Evolutionary conservation across 139 green algal genomes (phyloP), one percentile per base, ranked within the genome.

Genomic region (Haematococcus sp.): DNA sequence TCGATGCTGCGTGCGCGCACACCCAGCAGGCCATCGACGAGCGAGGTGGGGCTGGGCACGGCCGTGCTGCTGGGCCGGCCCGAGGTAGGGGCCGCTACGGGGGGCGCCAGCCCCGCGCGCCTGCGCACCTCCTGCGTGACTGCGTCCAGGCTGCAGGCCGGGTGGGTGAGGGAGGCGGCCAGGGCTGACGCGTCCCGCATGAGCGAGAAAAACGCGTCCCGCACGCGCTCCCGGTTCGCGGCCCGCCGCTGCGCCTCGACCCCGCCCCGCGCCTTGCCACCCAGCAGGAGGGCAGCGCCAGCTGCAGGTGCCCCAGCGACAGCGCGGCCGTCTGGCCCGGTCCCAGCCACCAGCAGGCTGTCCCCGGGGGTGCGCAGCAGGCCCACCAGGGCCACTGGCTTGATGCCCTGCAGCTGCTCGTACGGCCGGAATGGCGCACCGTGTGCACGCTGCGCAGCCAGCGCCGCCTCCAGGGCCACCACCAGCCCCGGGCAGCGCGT

Each of bases 191-290:
- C 81, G 17, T 84, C 76, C 44, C 76, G 73, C 69, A 92, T 77
- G 32, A 87, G 71, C 0, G 30, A 35, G 9, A 91, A 84, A 70
- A 83, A 87, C 20, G 71, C 73, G 69, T 93, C 88, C 23, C 87
- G 65, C 70, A 73, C 88, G 15, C 64, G 72, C 72, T 93, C 88
- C 17, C 81, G 71, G 74, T 93, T 93, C 52, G 40, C 80, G 4
- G 87, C 60, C 13, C 66, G 70, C 16, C 80, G 81, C 63, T 89
- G 87, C 69, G 87, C 80, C 63, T 89, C 87, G 75, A 83, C 61
- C 68, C 66, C 44, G 25, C n/a, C n/a, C n/a, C 25, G 33, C 4
- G 33, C 61, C 40, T 49, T 49, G 40, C 7, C 40, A 11, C 11
- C 11, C 40, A n/a, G n/a, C n/a, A n/a, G n/a, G n/a, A n/a, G n/a